Conservation (phyloP, 73 alveolate genomes). For the Paramecium tetraurelia region DNA sequence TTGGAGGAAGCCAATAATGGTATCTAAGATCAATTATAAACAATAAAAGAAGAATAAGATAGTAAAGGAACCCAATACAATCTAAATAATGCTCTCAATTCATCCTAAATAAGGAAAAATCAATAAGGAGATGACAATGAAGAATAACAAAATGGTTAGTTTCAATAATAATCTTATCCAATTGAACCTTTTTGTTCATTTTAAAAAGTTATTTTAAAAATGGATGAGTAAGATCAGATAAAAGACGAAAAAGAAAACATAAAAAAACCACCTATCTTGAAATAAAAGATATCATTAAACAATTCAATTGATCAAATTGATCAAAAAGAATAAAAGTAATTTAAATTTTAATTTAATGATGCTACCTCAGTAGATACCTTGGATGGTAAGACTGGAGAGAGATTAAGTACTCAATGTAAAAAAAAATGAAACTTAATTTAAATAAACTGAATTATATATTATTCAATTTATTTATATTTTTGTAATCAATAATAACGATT, state of each 20-base stretch:
- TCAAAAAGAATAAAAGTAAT: neutral
- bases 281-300: neutral
- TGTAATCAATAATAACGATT: neutral
- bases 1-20: neutral
- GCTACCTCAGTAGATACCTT: slow-evolving; percentile 1
- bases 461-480: neutral
- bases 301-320: neutral
- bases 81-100: neutral
- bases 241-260: neutral
- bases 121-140: neutral
- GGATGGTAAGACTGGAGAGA: neutral
- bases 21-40: neutral
- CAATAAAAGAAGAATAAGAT: slow-evolving; percentile 10
- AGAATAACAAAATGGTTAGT: neutral
- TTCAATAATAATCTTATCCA: neutral
- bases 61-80: neutral
- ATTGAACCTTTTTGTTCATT: neutral
- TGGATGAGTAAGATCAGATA: neutral
- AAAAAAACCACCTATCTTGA: neutral
- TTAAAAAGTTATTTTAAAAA: neutral
- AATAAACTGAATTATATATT: neutral
- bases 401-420: neutral
- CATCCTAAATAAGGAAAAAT: neutral
- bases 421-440: neutral
- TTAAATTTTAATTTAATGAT: neutral